Evolutionary conservation across 2,329 filamentous ascomycete species (phyloP), one percentile per base, ranked within the genome.

Genomic region (Plectosphaerella sp.): DNA sequence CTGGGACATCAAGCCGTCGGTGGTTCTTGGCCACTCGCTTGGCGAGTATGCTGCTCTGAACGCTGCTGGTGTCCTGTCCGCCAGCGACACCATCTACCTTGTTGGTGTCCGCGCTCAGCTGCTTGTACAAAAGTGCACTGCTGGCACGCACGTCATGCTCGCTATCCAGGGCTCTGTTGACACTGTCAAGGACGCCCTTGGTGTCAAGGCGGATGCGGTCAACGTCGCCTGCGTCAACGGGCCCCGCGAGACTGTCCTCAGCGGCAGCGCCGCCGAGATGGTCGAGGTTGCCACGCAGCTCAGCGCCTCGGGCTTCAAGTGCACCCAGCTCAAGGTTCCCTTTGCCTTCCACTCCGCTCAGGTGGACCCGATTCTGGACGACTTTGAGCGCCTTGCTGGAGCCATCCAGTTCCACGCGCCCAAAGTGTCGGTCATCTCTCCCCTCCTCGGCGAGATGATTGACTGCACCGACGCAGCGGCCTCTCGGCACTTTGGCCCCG

Each of bases 21-120:
- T 72, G 6, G 80, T 84, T 1, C 64, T 83, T 14, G 81, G 81
- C 16, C 81, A 83, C 66, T 88, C 84, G 59, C 71, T 91, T 25
- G 87, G 87, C 50, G 87, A 91, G 66, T 90, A 89, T 60, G 86
- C 87, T 37, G 87, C 87, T 41, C 78, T 91, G 11, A 78, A 88
- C 60, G 77, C 84, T 41, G 84, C 87, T 50, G 87, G 86, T 48
- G 86, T 90, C 15, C 72, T 90, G 28, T 88, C 86, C 16, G 83
- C 81, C 18, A 82, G 81, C 59, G 87, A 91, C 63, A 82, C 87
- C 62, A 80, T 93, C 51, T 86, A 84, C 57, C 75, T 92, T 1
- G 86, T 91, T 18, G 88, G 88, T 39, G 67, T 73, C 50, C 80
- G 89, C 57, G 87, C 88, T 15, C 72, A 80, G 62, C 73, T 90